Base-by-base conservation (phyloP, 1,284 basidiomycete species). In the Abortiporus biennis region DNA sequence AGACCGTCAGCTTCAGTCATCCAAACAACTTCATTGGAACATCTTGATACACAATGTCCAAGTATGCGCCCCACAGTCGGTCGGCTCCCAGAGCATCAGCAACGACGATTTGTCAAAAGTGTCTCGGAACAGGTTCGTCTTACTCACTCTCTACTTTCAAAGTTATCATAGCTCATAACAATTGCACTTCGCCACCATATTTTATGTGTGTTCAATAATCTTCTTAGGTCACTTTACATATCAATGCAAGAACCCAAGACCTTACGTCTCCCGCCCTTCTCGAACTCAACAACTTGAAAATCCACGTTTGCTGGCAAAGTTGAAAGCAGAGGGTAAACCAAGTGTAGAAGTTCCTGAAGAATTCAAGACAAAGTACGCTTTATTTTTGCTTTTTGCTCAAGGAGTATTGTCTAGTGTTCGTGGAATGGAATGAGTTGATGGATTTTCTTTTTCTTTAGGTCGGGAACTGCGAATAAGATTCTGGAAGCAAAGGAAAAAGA, bases 301-400 rank as follows among this genome's bases (percentile, higher is more conserved):
- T 40, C 85, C 85, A 2, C 67, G 61, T 15, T 40, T 76, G 2
- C 62, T 83, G 5, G 72, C 78, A 8, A 85, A 85, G 56, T 59
- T 83, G 32, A 83, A 78, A 58, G 65, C 69, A 1, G 75, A 76
- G 1, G 78, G 78, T 11, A 78, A 80, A 46, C 83, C 85, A 4
- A 78, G 77, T 5, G 76, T 83, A 0, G 84, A 86, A 50, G 76
- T 88, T 9, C 85, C 86, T 4, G 85, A 87, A 47, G 86, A 89
- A 58, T 87, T 89, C 61, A 86, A 78, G 68, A 75, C 64, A 49
- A 83, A 83, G 86, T 87, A 44, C 31, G 74, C 12, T 20, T 17
- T 13, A 20, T 36, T 40, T 36, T 24, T 45, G 17, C 27, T 29
- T 11, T 44, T 19, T 29, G n/a, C n/a, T n/a, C n/a, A 19, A 20